Evolutionary conservation across 228 moss, liverwort and hornwort genomes (phyloP), one percentile per base, ranked within the genome.

Genomic region (Sphagnum fallax): DNA sequence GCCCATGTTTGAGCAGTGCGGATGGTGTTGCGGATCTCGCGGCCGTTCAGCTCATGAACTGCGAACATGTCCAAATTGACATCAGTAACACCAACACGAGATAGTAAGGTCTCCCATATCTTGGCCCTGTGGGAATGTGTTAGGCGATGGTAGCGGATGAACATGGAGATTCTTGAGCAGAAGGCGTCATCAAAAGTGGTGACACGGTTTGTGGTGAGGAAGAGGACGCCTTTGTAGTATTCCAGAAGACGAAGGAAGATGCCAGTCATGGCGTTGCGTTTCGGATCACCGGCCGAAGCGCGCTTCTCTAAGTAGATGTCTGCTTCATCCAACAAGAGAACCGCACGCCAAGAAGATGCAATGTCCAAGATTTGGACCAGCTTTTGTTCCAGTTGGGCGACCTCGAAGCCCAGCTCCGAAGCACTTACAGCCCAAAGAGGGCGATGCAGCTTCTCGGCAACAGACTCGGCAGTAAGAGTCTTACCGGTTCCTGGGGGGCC

Each of bases 401-500:
- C 70, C 0, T 4, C 65, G 0, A 62, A 67, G 4, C 83, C 85
- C 0, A 91, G 65, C 77, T 91, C 81, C 18, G 88, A 86, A 2
- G 76, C 76, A 15, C 71, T 88, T 47, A 91, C 68, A 5, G 88
- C 67, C 91, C 86, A 91, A 0, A 88, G 66, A 13, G 91, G 91
- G 8, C 82, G 80, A 51, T 79, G 79, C 73, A 91, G 61, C 7
- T 79, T 88, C 71, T 91, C 91, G 0, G 91, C 88, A 13, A 91
- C 65, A 6, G 91, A 91, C 73, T 88, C 90, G 12, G 90, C 90
- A 5, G 90, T 86, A 32, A 89, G 71, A 0, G 89, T 89, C 69
- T 86, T 83, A 0, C 83, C 83, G 1, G 83, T 89, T 4, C 86
- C 83, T 0, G 85, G 83, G 48, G 81, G 83, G 4, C 89, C 86